Evolutionary conservation across 2,329 filamentous ascomycete genomes (phyloP).

Genomic region (Neonectria magnoliae): DNA sequence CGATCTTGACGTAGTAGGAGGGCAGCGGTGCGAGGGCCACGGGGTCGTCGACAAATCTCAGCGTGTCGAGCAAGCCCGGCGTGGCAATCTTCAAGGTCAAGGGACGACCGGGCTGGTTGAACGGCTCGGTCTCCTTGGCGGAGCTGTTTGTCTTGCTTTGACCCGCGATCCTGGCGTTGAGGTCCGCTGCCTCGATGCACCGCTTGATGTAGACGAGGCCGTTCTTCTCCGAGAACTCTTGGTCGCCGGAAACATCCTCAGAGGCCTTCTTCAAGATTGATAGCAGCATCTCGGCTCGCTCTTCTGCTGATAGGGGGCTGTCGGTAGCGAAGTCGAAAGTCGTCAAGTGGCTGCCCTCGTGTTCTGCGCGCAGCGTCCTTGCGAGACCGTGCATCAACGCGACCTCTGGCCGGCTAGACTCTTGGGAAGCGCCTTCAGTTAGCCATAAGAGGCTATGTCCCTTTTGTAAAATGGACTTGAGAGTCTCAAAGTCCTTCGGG

Average conservation of each 20-base stretch:
- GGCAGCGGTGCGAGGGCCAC: background rate
- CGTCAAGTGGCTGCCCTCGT: constrained; percentile 4
- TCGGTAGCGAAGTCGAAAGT: constrained; percentile 5
- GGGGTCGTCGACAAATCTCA: constrained; percentile 14
- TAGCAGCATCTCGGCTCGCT: constrained; percentile 1
- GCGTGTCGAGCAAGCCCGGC: constrained; percentile 15
- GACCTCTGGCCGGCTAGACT: background rate
- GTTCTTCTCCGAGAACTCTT: constrained; percentile 12
- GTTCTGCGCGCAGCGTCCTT: constrained; percentile 3
- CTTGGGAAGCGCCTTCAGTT: constrained; percentile 1
- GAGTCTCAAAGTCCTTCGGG: constrained; percentile 9
- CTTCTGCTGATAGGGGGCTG: background rate
- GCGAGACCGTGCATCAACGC: constrained; percentile 15
- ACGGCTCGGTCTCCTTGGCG: background rate
- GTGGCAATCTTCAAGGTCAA: constrained; percentile 11
- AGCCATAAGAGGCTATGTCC: background rate
- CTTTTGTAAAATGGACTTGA: constrained; percentile 5
- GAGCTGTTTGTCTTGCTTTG: background rate
- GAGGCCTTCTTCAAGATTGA: background rate
- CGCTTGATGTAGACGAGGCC: constrained; percentile 6
- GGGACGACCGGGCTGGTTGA: constrained; percentile 5
- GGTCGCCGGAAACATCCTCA: background rate
- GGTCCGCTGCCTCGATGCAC: constrained; percentile 4
- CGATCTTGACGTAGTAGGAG: constrained; percentile 15
- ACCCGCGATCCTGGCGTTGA: background rate